Evolutionary conservation across 768 basidiomycete species (phyloP).

Genomic region (Coprinopsis strossmayeri): DNA sequence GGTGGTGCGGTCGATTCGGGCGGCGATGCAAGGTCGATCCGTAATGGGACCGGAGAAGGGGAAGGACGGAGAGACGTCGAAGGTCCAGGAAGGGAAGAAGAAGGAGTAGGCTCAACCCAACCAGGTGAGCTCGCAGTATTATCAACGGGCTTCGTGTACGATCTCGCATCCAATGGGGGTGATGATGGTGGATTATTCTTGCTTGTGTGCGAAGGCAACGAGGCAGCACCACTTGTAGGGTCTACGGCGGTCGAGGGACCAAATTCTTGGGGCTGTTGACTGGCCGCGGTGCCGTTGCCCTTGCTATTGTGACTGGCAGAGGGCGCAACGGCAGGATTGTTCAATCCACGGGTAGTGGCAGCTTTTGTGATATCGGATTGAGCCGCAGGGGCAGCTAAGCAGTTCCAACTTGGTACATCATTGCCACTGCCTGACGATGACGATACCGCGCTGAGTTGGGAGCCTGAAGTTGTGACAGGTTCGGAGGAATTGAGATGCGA

Average conservation of each 20-base stretch:
- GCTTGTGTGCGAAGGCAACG: slow-evolving; percentile 6
- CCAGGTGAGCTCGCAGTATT: slow-evolving; percentile 1
- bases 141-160: slow-evolving; percentile 6
- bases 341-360: background rate
- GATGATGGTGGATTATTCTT: slow-evolving; percentile 3
- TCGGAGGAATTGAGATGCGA: slow-evolving; percentile 7
- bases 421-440: slow-evolving; percentile 5
- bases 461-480: slow-evolving; percentile 10
- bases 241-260: slow-evolving; percentile 1
- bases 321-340: background rate
- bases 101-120: background rate
- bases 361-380: slow-evolving; percentile 1
- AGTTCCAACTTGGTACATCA: slow-evolving; percentile 4
- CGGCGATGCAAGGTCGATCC: background rate
- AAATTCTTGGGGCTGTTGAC: slow-evolving; percentile 1
- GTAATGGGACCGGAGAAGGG: background rate
- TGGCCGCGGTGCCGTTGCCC: background rate
- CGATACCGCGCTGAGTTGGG: slow-evolving; percentile 7
- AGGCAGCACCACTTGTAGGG: slow-evolving; percentile 3
- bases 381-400: background rate
- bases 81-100: background rate
- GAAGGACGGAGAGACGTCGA: background rate
- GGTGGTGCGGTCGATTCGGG: background rate
- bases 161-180: slow-evolving; percentile 6
- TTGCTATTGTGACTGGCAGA: background rate